These are phyloP conservation scores for Oxyria digyna DNA, from an alignment of 148 eudicot genomes.

Conservation along the genomic window DNA sequence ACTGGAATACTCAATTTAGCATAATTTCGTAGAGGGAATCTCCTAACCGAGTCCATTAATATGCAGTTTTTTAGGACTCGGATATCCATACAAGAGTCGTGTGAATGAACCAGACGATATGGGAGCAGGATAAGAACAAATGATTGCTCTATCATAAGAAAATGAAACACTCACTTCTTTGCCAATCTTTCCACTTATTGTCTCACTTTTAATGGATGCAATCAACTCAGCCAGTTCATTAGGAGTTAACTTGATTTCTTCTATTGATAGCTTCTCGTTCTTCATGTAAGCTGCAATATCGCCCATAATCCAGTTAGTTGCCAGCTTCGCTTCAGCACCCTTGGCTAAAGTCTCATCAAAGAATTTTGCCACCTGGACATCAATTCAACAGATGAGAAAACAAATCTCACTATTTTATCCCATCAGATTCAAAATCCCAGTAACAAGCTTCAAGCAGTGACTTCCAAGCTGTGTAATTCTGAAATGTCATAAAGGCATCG, in stretches of 20 bases:
- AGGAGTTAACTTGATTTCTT: slow-evolving; percentile 73
- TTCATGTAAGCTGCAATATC: slow-evolving; percentile 92
- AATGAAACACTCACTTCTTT: slow-evolving; percentile 46
- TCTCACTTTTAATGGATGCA: slow-evolving; percentile 65
- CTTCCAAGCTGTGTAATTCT: too few species aligned
- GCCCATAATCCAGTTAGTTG: slow-evolving; percentile 98
- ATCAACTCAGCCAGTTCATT: slow-evolving; percentile 73
- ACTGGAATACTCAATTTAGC: background rate
- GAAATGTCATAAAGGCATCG: too few species aligned
- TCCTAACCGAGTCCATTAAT: background rate
- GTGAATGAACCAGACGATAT: background rate
- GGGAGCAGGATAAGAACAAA: background rate
- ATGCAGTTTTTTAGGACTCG: background rate
- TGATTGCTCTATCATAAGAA: background rate
- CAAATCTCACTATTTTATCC: background rate
- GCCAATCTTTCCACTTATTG: slow-evolving; percentile 94
- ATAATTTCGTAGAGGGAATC: background rate
- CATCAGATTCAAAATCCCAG: too few species aligned
- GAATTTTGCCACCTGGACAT: slow-evolving; percentile 76
- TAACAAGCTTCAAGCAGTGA: too few species aligned
- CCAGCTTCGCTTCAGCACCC: slow-evolving; percentile 82
- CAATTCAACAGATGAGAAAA: background rate
- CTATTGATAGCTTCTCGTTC: slow-evolving; percentile 56
- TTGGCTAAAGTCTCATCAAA: slow-evolving; percentile 68
- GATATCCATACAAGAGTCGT: background rate